These are phyloP conservation scores for Stentor coeruleus DNA, from an alignment of 73 alveolate species.

Conservation along the genomic window DNA sequence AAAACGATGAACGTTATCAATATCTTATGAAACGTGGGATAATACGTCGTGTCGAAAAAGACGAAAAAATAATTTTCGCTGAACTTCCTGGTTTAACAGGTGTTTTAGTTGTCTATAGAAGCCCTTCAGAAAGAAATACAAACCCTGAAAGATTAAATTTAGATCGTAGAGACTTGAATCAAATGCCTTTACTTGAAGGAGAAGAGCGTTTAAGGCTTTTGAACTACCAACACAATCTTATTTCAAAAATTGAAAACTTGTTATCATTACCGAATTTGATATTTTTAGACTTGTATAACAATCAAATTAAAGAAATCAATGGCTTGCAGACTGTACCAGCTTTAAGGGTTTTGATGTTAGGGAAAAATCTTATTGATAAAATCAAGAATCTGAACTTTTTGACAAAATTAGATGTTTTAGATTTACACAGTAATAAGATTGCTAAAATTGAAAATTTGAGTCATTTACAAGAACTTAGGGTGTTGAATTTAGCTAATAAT, in stretches of 20 bases:
- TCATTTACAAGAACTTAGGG: slow-evolving; percentile 53
- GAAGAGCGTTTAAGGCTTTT: slow-evolving; percentile 69
- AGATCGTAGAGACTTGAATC: slow-evolving; percentile 74
- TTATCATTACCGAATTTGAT: slow-evolving; percentile 66
- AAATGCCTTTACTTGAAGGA: slow-evolving; percentile 84
- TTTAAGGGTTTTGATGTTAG: slow-evolving; percentile 66
- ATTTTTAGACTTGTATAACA: slow-evolving; percentile 71
- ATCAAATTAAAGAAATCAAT: slow-evolving; percentile 67
- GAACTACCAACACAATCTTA: slow-evolving; percentile 62
- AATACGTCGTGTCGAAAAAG: slow-evolving; percentile 61
- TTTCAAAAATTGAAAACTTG: slow-evolving; percentile 54
- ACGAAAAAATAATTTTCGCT: slow-evolving; percentile 69
- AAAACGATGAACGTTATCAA: slow-evolving; percentile 46
- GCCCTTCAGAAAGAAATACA: slow-evolving; percentile 62
- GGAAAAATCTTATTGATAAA: slow-evolving; percentile 64
- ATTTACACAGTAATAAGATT: slow-evolving; percentile 71
- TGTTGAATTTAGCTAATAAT: slow-evolving; percentile 67
- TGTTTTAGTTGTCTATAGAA: slow-evolving; percentile 64
- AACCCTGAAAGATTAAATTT: slow-evolving; percentile 67
- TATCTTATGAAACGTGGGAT: slow-evolving; percentile 71
- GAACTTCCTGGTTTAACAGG: slow-evolving; percentile 73
- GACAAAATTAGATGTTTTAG: slow-evolving; percentile 68
- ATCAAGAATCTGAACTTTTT: slow-evolving; percentile 57
- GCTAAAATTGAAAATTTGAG: slow-evolving; percentile 63
- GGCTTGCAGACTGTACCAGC: slow-evolving; percentile 64